phyloP scores from a whole-genome alignment of 2,329 filamentous ascomycete genomes.

The Botrytis hyacinthi region DNA sequence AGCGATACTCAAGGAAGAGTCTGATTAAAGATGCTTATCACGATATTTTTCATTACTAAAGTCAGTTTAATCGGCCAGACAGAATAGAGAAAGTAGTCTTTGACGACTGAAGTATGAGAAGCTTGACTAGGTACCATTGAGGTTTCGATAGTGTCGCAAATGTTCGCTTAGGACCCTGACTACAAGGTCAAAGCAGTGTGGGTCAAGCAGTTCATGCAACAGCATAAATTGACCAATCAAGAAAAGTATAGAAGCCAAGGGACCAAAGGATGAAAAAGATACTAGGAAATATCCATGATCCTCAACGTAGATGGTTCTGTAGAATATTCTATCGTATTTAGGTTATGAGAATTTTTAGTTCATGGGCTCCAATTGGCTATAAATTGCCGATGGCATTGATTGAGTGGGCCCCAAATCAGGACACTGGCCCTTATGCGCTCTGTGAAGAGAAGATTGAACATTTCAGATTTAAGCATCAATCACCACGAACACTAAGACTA shows the following conservation, averaged over 20 bases:
- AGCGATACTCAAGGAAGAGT: background rate
- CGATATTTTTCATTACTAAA: background rate
- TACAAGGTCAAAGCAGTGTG: conserved; percentile 21
- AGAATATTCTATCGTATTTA: conserved; percentile 5
- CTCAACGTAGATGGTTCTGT: conserved; percentile 15
- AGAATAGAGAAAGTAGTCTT: conserved; percentile 22
- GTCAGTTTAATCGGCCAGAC: conserved; percentile 7
- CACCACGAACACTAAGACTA: background rate
- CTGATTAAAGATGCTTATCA: background rate
- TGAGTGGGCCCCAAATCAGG: background rate
- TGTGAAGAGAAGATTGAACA: background rate
- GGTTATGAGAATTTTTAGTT: background rate
- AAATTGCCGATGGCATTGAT: conserved; percentile 1
- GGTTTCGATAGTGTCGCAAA: conserved; percentile 38
- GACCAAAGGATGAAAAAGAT: background rate
- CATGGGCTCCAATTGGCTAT: background rate
- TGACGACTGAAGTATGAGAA: conserved; percentile 25
- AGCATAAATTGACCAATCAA: conserved; percentile 3
- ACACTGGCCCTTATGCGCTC: conserved; percentile 1
- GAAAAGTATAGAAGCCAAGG: background rate
- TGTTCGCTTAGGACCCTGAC: conserved; percentile 32
- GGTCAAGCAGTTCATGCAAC: conserved; percentile 29
- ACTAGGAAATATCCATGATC: background rate
- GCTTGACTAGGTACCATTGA: conserved; percentile 31
- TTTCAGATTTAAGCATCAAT: background rate